Evolutionary conservation across 2,329 filamentous ascomycete species (phyloP).

Genomic region (Chalara sp.): DNA sequence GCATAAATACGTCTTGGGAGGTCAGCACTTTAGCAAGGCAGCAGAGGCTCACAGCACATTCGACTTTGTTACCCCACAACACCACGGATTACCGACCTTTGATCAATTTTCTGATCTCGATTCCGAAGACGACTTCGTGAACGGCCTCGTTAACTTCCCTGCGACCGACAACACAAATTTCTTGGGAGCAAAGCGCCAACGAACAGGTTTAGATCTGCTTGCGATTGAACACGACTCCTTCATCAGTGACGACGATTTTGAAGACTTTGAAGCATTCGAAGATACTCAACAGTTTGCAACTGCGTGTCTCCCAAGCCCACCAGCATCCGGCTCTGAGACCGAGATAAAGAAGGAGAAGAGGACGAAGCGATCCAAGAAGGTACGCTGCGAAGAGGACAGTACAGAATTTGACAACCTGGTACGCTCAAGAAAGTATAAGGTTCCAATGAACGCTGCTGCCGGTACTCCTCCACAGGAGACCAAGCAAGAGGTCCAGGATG

Average conservation of each 20-base stretch:
- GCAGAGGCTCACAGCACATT: slow-evolving; percentile 36
- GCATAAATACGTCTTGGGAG: slow-evolving; percentile 38
- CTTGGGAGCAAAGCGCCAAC: slow-evolving; percentile 59
- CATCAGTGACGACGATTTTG: slow-evolving; percentile 63
- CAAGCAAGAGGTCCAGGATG: slow-evolving; percentile 17
- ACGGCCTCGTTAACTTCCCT: slow-evolving; percentile 65
- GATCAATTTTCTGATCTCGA: slow-evolving; percentile 87
- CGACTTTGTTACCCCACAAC: slow-evolving; percentile 41
- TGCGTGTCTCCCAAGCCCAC: slow-evolving; percentile 56
- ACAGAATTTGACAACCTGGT: slow-evolving; percentile 29
- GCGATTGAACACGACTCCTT: slow-evolving; percentile 72
- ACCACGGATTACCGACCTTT: slow-evolving; percentile 62
- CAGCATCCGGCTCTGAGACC: slow-evolving; percentile 42
- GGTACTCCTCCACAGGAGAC: slow-evolving; percentile 23
- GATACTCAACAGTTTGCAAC: slow-evolving; percentile 56
- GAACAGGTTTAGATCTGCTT: slow-evolving; percentile 58
- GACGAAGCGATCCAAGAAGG: slow-evolving; percentile 48
- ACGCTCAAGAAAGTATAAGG: slow-evolving; percentile 27
- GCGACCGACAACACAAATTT: slow-evolving; percentile 51
- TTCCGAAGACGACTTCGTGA: slow-evolving; percentile 81
- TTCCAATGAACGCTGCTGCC: slow-evolving; percentile 25
- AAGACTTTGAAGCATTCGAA: slow-evolving; percentile 69
- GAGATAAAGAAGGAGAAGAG: slow-evolving; percentile 51
- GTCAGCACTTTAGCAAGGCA: slow-evolving; percentile 43
- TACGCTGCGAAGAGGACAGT: slow-evolving; percentile 25